A percentile compares a stretch with the other conserved stretches of the same genome.
Conservation (phyloP, 2,329 filamentous ascomycete species). For the Pseudopyrenochaeta lycopersici region DNA sequence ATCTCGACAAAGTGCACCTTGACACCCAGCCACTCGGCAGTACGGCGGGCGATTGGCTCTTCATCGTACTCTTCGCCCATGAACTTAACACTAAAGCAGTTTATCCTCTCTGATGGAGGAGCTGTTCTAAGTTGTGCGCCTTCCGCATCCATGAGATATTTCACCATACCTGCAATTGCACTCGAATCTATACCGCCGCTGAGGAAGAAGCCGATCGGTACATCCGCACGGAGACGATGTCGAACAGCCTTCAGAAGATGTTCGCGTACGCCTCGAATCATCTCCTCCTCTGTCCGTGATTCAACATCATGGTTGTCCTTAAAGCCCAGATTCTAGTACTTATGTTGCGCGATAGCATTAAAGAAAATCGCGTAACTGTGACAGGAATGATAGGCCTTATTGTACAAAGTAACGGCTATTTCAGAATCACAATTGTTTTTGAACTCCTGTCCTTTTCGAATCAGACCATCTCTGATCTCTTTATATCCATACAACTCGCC, state of each 20-base stretch:
- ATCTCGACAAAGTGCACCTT: constrained; percentile 51
- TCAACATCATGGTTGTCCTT: constrained; percentile 43
- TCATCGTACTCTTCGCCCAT: constrained; percentile 55
- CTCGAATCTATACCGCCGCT: constrained; percentile 68
- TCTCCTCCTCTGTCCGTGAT: constrained; percentile 58
- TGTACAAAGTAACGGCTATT: constrained; percentile 55
- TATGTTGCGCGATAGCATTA: no score
- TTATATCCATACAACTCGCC: constrained; percentile 68
- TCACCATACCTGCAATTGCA: constrained; percentile 64
- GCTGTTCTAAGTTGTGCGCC: constrained; percentile 56
- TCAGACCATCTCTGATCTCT: constrained; percentile 50
- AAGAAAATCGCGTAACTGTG: no score
- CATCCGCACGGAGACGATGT: constrained; percentile 65
- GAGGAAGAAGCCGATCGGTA: constrained; percentile 66
- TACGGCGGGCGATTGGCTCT: constrained; percentile 55
- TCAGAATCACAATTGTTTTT: constrained; percentile 60
- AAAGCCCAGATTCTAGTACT: not conserved
- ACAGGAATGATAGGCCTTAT: no score
- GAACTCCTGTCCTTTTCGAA: constrained; percentile 54
- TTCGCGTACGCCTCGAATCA: constrained; percentile 60
- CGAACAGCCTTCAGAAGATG: constrained; percentile 62
- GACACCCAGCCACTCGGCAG: constrained; percentile 59
- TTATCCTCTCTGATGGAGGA: constrained; percentile 33
- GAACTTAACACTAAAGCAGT: constrained; percentile 64
- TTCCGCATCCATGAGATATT: constrained; percentile 55